These are phyloP conservation scores for Asterophora lycoperdoides DNA, from an alignment of 768 basidiomycete species.

Conservation along the genomic window DNA sequence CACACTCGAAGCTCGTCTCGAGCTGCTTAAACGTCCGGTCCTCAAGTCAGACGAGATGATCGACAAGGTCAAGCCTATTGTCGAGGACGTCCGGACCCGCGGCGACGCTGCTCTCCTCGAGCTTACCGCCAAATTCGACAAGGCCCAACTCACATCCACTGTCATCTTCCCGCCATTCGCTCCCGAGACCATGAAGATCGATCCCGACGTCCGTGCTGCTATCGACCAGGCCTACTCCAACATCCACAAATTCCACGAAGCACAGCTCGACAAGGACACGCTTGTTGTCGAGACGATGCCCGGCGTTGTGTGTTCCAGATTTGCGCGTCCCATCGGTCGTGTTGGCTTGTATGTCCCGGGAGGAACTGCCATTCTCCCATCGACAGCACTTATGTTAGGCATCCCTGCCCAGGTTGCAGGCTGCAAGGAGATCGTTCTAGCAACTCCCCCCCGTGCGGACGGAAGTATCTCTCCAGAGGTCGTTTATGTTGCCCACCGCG, in stretches of 20 bases:
- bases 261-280: constrained; percentile 68
- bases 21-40: constrained; percentile 83
- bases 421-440: constrained; percentile 86
- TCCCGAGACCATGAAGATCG: constrained; percentile 56
- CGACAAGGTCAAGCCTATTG: constrained; percentile 88
- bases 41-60: constrained; percentile 89
- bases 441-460: constrained; percentile 92
- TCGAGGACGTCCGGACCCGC: constrained; percentile 74
- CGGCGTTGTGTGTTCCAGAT: constrained; percentile 92
- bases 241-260: constrained; percentile 86
- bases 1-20: constrained; percentile 50
- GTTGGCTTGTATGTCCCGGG: constrained; percentile 98
- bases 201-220: constrained; percentile 63
- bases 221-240: constrained; percentile 91
- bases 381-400: constrained; percentile 96
- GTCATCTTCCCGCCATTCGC: constrained; percentile 78
- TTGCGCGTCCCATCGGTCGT: constrained; percentile 90
- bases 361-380: constrained; percentile 93
- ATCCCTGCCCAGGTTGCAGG: constrained; percentile 97
- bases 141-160: constrained; percentile 63
- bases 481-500: constrained; percentile 89
- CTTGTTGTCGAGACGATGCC: constrained; percentile 96
- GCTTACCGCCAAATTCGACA: constrained; percentile 92
- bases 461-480: constrained; percentile 96
- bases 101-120: constrained; percentile 87